Evolutionary conservation across 1,284 basidiomycete genomes (phyloP).

Genomic region (Microbotryomycetes sp.): DNA sequence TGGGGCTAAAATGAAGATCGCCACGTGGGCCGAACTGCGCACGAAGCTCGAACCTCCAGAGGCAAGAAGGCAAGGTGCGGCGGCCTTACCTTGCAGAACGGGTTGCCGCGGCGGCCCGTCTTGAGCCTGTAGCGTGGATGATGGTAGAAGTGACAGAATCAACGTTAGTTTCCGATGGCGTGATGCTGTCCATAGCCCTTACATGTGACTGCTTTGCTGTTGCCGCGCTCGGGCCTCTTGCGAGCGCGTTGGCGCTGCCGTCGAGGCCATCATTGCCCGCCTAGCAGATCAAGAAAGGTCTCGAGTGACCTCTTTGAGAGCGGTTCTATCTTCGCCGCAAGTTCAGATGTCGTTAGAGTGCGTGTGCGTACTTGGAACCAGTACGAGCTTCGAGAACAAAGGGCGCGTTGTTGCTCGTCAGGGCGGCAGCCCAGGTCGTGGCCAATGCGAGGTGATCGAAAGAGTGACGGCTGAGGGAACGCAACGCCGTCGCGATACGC

Average conservation of each 20-base stretch:
- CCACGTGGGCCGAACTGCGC: too few species aligned
- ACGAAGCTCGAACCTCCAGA: not conserved
- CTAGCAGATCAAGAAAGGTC: too few species aligned
- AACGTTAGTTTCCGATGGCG: not conserved
- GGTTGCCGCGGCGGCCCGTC: constrained; percentile 38
- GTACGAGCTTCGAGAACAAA: too few species aligned
- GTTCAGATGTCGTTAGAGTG: too few species aligned
- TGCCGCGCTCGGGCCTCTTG: constrained; percentile 20
- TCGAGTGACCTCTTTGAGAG: too few species aligned
- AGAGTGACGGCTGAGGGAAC: too few species aligned
- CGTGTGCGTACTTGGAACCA: too few species aligned
- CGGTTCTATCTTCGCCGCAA: too few species aligned
- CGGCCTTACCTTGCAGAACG: constrained; percentile 38
- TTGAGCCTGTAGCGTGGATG: constrained; percentile 32
- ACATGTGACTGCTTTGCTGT: constrained; percentile 33
- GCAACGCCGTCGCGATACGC: too few species aligned
- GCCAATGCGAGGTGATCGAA: too few species aligned
- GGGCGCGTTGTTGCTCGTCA: too few species aligned
- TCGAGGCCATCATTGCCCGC: not conserved
- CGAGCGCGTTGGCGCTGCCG: constrained; percentile 5
- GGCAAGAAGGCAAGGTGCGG: not conserved
- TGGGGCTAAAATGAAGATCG: not conserved
- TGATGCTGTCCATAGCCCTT: not conserved
- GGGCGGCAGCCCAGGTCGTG: too few species aligned
- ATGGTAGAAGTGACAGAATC: not conserved